Base-by-base conservation (phyloP, 2,329 filamentous ascomycete species). In the Sclerotinia glacialis region DNA sequence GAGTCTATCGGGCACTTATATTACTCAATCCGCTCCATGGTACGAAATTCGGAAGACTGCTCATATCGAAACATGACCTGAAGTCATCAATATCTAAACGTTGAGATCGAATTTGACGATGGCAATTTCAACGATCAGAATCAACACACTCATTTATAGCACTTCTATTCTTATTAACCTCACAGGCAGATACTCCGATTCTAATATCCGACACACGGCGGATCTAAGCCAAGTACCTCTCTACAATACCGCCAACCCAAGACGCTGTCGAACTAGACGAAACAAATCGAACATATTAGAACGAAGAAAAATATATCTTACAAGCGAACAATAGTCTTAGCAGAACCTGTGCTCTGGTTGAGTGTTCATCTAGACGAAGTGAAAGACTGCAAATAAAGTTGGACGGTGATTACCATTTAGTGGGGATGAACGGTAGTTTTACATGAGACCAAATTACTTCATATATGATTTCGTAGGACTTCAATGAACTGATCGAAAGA, bases 271-370 rank as follows among this genome's bases (percentile, higher is more conserved):
- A n/a, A 14, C 18, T 5, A n/a, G 18, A 34, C 18, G 21, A 7
- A 11, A n/a, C 1, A 0, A 5, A 53, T 4, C 12, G 28, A 9
- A 3, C 0, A 6, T 1, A 34, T 53, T 7, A 16, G 8, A 53
- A 53, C 7, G 11, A 18, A 31, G 2, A 3, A 9, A 2, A 21
- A 12, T 18, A 2, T 11, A 5, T 31, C n/a, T 2, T 2, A n/a
- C 0, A 34, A n/a, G 28, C 2, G 2, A n/a, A n/a, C 26, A 34
- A n/a, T 3, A 18, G 31, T 0, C 3, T 1, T 3, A 9, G n/a
- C 5, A 21, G 4, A 1, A 1, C 4, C 34, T 34, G 0, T 14
- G 1, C 16, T 12, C 1, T 5, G 9, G 26, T 7, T 14, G 0
- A 53, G 9, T 2, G 18, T 11, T 21, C 23, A 6, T 16, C 3